Base-by-base conservation (phyloP, 495 filamentous ascomycete genomes). In the Tuber umbilicatum region DNA sequence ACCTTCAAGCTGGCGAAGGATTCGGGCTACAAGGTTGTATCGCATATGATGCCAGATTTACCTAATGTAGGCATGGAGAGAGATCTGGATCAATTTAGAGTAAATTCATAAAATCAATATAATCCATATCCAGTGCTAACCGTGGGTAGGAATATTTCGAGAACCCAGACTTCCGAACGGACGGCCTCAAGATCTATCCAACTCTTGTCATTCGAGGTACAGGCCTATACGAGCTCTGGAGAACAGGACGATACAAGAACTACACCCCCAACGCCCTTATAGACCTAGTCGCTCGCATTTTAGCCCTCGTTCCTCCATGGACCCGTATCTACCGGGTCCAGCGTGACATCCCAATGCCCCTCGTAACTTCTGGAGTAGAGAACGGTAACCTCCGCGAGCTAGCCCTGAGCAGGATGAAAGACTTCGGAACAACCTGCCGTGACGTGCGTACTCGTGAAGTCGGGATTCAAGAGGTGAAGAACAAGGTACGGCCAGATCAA, bases 21-120 rank as follows among this genome's bases (percentile, higher is more conserved):
- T 84, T 93, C 96, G 39, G 95, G 95, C 23, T 99, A 97, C 87
- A 99, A 99, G 84, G 94, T 99, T 10, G 95, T 99, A 78, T 94
- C 91, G 76, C 95, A 99, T 84, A 99, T 99, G 95, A 99, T 99
- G 95, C 95, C 95, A 21, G 95, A 99, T 82, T 86, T 99, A 40
- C 95, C 95, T 19, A 99, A 99, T 80, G 95, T 99, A 7, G 95
- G 95, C 73, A 96, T 97, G 92, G 96, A 98, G 84, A 91, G 95
- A 75, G 95, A 99, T 82, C 86, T 99, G 39, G 93, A 94, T 81
- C 95, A 99, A 79, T 99, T 99, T 85, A 87, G 91, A 75, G 80
- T 82, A 79, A 23, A 64, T 39, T 31, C 27, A 31, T 27, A 45
- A 40, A 9, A 35, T 10, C 10, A 19, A n/a, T 31, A 12, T 47